These are phyloP conservation scores for Globisporangium mamillatum DNA, from an alignment of 352 stramenopile species.

Conservation along the genomic window DNA sequence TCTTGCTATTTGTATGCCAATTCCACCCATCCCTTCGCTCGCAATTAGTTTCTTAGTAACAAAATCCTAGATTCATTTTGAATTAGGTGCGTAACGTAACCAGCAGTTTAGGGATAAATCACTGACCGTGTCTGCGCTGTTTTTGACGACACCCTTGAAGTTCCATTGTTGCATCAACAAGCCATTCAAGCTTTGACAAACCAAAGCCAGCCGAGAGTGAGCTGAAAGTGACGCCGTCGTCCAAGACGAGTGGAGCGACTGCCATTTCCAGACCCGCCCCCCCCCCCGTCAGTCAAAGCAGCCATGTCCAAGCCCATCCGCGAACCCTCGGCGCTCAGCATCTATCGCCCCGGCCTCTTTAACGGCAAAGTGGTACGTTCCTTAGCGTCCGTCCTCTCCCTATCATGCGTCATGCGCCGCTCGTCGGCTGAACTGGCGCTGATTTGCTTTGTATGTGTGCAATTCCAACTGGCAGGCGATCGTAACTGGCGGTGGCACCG, in stretches of 20 bases:
- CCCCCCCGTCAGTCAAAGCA: background rate
- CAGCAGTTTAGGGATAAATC: too few species aligned
- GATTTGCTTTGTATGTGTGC: background rate
- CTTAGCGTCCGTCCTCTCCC: background rate
- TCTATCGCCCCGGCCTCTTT: constrained; percentile 68
- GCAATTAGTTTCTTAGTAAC: too few species aligned
- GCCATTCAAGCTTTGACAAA: background rate
- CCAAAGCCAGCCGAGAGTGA: too few species aligned
- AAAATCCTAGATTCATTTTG: too few species aligned
- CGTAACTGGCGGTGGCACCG: constrained; percentile 84
- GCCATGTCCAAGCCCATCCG: constrained; percentile 33
- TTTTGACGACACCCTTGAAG: constrained; percentile 1
- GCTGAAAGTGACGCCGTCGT: background rate
- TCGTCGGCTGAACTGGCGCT: background rate
- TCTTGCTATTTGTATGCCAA: too few species aligned
- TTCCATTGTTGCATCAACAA: constrained; percentile 12
- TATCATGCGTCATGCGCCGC: background rate
- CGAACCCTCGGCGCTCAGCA: constrained; percentile 41
- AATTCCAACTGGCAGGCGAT: constrained; percentile 40
- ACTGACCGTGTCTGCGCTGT: too few species aligned
- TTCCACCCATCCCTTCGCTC: too few species aligned
- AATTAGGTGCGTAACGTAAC: too few species aligned
- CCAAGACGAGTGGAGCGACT: background rate
- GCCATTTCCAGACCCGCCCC: background rate
- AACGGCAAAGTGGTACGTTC: constrained; percentile 70